Evolutionary conservation across 768 basidiomycete genomes (phyloP).

Genomic region (Tulasnella sp.): DNA sequence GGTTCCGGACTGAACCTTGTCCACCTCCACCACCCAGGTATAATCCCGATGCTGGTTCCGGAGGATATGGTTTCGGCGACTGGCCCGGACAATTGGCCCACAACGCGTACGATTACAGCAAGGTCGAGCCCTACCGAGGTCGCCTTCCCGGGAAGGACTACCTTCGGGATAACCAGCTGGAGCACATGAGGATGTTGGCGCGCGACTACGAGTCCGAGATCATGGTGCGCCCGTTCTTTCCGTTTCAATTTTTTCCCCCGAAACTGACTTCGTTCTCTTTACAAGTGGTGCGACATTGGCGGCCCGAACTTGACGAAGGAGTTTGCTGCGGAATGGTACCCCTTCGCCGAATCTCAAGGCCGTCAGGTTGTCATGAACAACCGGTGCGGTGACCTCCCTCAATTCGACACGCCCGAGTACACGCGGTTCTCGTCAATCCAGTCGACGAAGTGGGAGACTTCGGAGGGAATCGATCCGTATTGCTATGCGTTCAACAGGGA

Average conservation of each 20-base stretch:
- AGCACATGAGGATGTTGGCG: slow-evolving; percentile 57
- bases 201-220: slow-evolving; percentile 57
- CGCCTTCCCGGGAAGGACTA: slow-evolving; percentile 56
- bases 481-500: slow-evolving; percentile 17
- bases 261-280: slow-evolving; percentile 33
- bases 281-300: slow-evolving; percentile 62
- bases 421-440: slow-evolving; percentile 53
- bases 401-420: slow-evolving; percentile 63
- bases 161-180: slow-evolving; percentile 54
- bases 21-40: slow-evolving; percentile 47
- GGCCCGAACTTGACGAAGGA: slow-evolving; percentile 39
- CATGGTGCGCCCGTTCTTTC: slow-evolving; percentile 48
- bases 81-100: slow-evolving; percentile 62
- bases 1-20: background rate
- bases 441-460: slow-evolving; percentile 59
- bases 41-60: slow-evolving; percentile 54
- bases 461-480: slow-evolving; percentile 53
- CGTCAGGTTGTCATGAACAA: slow-evolving; percentile 56
- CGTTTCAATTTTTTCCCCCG: background rate
- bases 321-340: slow-evolving; percentile 38
- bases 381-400: slow-evolving; percentile 54
- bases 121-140: slow-evolving; percentile 61
- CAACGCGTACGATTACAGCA: slow-evolving; percentile 53
- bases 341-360: slow-evolving; percentile 41
- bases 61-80: slow-evolving; percentile 51